phyloP scores from a whole-genome alignment of 164 flowering plant species.

The Brasenia schreberi region DNA sequence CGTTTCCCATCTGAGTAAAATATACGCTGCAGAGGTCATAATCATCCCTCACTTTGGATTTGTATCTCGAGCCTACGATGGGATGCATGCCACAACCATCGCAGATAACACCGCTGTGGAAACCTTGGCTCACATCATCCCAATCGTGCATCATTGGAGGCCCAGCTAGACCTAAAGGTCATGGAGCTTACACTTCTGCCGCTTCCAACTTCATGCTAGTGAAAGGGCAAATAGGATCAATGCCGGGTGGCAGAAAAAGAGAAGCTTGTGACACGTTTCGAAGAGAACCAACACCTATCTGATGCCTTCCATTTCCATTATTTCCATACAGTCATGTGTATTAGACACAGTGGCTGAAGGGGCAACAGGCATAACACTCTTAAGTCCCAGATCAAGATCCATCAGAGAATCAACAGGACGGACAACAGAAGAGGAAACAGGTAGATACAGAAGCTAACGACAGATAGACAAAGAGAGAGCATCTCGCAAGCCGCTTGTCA shows the following conservation, averaged over 20 bases:
- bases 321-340: background rate
- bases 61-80: slow-evolving; percentile 76
- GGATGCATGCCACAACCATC: slow-evolving; percentile 90
- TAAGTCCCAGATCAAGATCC: slow-evolving; percentile 1
- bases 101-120: slow-evolving; percentile 71
- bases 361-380: background rate
- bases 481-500: slow-evolving; percentile 54
- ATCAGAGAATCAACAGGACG: slow-evolving; percentile 1
- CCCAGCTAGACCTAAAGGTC: background rate
- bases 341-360: background rate
- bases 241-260: background rate
- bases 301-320: background rate
- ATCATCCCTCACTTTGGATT: slow-evolving; percentile 75
- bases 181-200: slow-evolving; percentile 4
- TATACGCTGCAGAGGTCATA: slow-evolving; percentile 83
- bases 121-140: slow-evolving; percentile 17
- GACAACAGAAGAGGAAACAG: background rate
- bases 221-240: background rate
- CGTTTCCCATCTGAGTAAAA: slow-evolving; percentile 47
- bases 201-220: slow-evolving; percentile 1
- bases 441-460: too few species aligned
- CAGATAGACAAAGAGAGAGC: too few species aligned
- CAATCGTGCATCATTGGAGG: background rate
- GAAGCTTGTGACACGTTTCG: background rate
- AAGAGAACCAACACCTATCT: background rate